A percentile compares a stretch with the other conserved stretches of the same genome.
These are phyloP conservation scores for Trypanosoma boissoni DNA, from an alignment of 208 protist species.

Conservation along the genomic window DNA sequence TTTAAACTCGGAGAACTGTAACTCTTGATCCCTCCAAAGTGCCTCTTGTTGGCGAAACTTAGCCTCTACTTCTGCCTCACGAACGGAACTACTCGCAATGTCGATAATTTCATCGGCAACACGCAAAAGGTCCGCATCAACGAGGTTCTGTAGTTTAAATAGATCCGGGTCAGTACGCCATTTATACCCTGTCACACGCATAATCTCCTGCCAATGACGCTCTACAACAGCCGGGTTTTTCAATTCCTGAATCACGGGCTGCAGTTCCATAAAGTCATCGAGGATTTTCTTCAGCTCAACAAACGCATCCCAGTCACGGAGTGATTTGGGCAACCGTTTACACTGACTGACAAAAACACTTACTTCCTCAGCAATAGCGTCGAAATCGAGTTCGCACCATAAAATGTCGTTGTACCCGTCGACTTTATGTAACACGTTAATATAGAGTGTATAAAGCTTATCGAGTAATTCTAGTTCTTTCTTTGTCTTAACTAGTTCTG, in stretches of 20 bases:
- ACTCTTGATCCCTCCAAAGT: conserved; percentile 92
- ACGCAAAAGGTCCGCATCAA: conserved; percentile 86
- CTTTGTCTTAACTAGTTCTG: conserved; percentile 92
- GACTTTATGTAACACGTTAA: conserved; percentile 93
- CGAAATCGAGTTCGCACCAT: conserved; percentile 94
- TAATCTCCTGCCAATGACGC: conserved; percentile 95
- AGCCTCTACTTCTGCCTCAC: conserved; percentile 95
- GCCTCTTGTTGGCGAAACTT: conserved; percentile 91
- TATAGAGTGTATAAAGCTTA: conserved; percentile 95
- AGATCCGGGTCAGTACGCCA: conserved; percentile 91
- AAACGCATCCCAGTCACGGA: conserved; percentile 95
- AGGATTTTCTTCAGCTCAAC: conserved; percentile 94
- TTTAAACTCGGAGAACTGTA: conserved; percentile 95
- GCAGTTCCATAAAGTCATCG: conserved; percentile 94
- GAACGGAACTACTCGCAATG: conserved; percentile 92
- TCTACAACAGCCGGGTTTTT: conserved; percentile 91
- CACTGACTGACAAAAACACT: conserved; percentile 90
- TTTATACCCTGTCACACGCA: conserved; percentile 84
- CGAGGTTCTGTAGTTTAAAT: conserved; percentile 94
- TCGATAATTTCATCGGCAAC: conserved; percentile 95
- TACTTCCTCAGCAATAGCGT: conserved; percentile 92
- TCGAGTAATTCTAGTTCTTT: conserved; percentile 94
- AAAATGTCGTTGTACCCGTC: conserved; percentile 94
- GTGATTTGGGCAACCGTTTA: conserved; percentile 89
- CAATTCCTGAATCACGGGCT: conserved; percentile 93